Conservation (phyloP, 345 rosid genomes). For the Linum usitatissimum region DNA sequence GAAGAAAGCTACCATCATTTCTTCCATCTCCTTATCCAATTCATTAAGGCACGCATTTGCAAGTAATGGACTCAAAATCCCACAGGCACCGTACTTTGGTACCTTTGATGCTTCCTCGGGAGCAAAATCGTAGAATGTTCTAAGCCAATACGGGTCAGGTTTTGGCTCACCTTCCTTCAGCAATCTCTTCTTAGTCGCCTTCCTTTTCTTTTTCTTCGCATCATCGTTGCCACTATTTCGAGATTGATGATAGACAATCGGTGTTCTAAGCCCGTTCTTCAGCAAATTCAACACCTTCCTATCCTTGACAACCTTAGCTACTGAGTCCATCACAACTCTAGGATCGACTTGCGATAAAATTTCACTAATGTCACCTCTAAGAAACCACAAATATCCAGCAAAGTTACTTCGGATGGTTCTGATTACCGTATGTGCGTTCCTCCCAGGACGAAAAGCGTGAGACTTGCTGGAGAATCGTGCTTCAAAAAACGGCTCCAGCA, state of each 20-base stretch:
- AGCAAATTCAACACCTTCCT: slow-evolving; percentile 56
- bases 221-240: slow-evolving; percentile 19
- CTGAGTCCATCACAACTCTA: slow-evolving; percentile 40
- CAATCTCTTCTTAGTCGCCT: slow-evolving; percentile 59
- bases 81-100: slow-evolving; percentile 79
- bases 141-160: slow-evolving; percentile 93
- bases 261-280: slow-evolving; percentile 34
- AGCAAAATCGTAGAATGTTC: slow-evolving; percentile 73
- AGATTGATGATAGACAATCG: slow-evolving; percentile 20
- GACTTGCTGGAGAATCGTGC: slow-evolving; percentile 58
- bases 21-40: slow-evolving; percentile 73
- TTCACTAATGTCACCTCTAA: slow-evolving; percentile 69
- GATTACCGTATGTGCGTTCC: slow-evolving; percentile 82
- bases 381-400: slow-evolving; percentile 89
- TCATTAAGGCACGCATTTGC: slow-evolving; percentile 79
- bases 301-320: slow-evolving; percentile 60
- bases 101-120: slow-evolving; percentile 84
- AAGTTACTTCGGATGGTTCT: slow-evolving; percentile 79
- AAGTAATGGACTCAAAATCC: slow-evolving; percentile 85
- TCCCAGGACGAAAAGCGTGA: slow-evolving; percentile 81
- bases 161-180: slow-evolving; percentile 75
- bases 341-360: slow-evolving; percentile 39
- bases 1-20: slow-evolving; percentile 51
- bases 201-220: slow-evolving; percentile 28
- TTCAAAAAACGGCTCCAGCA: slow-evolving; percentile 77